A percentile compares a stretch with the other conserved stretches of the same genome.
These are phyloP conservation scores for Phytopythium cucurbitacearum DNA, from an alignment of 352 stramenopile species.

Conservation along the genomic window DNA sequence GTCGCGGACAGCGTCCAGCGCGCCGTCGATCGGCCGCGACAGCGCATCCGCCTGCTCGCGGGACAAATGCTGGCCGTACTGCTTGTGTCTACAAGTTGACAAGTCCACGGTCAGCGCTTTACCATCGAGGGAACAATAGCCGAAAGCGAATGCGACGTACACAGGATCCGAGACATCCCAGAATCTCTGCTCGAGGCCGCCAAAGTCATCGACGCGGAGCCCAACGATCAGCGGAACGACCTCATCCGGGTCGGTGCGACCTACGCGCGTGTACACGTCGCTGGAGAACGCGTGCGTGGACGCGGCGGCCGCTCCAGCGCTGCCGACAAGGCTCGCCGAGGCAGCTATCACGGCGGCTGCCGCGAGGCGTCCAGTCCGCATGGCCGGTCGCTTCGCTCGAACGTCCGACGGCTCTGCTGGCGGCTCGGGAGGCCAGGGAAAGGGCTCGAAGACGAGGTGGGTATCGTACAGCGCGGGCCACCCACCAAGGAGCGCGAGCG, in stretches of 20 bases:
- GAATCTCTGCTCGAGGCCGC: slow-evolving; percentile 38
- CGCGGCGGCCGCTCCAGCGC: background rate
- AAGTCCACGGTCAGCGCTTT: background rate
- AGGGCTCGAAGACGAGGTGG: too few relatives aligned
- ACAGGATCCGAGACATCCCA: slow-evolving; percentile 50
- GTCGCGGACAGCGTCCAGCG: slow-evolving; percentile 34
- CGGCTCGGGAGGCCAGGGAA: too few relatives aligned
- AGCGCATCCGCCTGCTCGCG: slow-evolving; percentile 38
- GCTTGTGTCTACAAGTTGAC: slow-evolving; percentile 23
- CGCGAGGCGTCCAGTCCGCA: too few relatives aligned
- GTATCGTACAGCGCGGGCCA: too few relatives aligned
- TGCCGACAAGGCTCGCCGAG: background rate
- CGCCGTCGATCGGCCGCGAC: slow-evolving; percentile 31
- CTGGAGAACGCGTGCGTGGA: slow-evolving; percentile 21
- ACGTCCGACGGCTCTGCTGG: too few relatives aligned
- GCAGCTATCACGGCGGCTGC: background rate
- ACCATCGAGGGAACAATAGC: too few relatives aligned
- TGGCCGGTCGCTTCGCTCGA: too few relatives aligned
- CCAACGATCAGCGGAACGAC: slow-evolving; percentile 52
- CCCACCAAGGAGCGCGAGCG: too few relatives aligned
- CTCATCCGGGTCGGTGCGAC: slow-evolving; percentile 28
- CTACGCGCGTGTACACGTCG: slow-evolving; percentile 21
- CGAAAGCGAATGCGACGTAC: slow-evolving; percentile 20
- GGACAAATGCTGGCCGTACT: slow-evolving; percentile 51
- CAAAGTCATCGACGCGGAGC: slow-evolving; percentile 45